Evolutionary conservation across 2,329 filamentous ascomycete genomes (phyloP).

Genomic region (Thielaviopsis populi): DNA sequence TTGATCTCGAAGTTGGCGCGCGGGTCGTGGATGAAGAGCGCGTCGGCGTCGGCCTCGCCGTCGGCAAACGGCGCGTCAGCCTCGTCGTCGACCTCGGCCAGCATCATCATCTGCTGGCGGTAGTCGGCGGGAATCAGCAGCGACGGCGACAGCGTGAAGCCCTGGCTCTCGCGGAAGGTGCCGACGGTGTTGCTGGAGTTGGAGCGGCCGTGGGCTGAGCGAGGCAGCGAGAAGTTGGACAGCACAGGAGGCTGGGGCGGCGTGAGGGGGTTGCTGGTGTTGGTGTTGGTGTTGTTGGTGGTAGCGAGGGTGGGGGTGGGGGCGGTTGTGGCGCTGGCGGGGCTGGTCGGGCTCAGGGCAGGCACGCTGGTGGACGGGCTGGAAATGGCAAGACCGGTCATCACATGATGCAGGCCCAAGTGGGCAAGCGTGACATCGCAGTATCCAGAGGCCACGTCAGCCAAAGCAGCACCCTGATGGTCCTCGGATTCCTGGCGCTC

Average conservation of each 20-base stretch:
- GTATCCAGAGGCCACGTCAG: neutral
- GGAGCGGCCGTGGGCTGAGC: slow-evolving; percentile 27
- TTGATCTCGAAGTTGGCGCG: slow-evolving; percentile 13
- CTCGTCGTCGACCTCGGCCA: slow-evolving; percentile 14
- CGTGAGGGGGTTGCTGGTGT: slow-evolving; percentile 30
- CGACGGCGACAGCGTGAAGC: slow-evolving; percentile 44
- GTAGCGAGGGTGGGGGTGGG: neutral
- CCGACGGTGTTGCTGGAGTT: slow-evolving; percentile 31
- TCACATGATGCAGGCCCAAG: slow-evolving; percentile 16
- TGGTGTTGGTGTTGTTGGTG: neutral
- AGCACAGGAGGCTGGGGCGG: slow-evolving; percentile 26
- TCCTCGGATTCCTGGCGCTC: slow-evolving; percentile 16
- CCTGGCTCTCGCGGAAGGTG: slow-evolving; percentile 44
- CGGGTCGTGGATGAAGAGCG: slow-evolving; percentile 19
- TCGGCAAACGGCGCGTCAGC: slow-evolving; percentile 15
- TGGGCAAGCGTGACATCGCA: slow-evolving; percentile 22
- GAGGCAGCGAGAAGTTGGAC: slow-evolving; percentile 39
- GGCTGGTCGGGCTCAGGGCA: slow-evolving; percentile 35
- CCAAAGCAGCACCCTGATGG: neutral
- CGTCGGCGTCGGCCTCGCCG: slow-evolving; percentile 15
- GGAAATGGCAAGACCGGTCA: slow-evolving; percentile 12
- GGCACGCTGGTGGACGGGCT: slow-evolving; percentile 28
- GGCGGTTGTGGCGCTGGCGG: slow-evolving; percentile 20
- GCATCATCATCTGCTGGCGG: slow-evolving; percentile 21
- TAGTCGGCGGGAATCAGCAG: slow-evolving; percentile 48